These are phyloP conservation scores for Penicillium griseofulvum DNA, from an alignment of 2,329 filamentous ascomycete genomes.

Conservation along the genomic window DNA sequence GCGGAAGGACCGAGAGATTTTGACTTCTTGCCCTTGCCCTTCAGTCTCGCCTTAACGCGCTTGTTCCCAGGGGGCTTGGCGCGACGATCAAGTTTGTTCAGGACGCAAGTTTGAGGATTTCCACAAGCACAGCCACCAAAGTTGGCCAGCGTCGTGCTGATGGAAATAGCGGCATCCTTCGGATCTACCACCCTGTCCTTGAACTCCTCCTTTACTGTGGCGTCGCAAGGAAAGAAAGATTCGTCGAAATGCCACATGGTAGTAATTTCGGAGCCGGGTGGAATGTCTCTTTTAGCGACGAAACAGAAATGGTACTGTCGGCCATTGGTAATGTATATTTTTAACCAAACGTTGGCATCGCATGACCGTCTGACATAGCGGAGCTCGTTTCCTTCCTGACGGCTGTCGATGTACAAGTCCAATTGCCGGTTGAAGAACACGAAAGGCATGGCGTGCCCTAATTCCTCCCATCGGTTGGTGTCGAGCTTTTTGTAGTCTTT, in stretches of 20 bases:
- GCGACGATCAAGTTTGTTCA: conserved; percentile 46
- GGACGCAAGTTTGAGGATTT: conserved; percentile 36
- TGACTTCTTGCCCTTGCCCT: conserved; percentile 43
- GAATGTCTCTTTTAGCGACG: conserved; percentile 74
- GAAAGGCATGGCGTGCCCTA: conserved; percentile 62
- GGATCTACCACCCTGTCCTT: conserved; percentile 43
- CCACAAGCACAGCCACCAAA: conserved; percentile 52
- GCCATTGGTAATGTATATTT: conserved; percentile 75
- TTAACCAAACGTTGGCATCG: conserved; percentile 80
- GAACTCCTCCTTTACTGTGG: neutral
- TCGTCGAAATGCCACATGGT: conserved; percentile 49
- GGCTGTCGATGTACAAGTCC: conserved; percentile 88
- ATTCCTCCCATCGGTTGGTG: conserved; percentile 65
- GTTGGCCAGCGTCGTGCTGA: conserved; percentile 49
- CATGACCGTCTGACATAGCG: conserved; percentile 93
- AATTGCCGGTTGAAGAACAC: conserved; percentile 85
- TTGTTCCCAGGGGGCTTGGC: conserved; percentile 8
- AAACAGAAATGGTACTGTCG: conserved; percentile 91
- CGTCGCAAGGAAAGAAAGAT: conserved; percentile 26
- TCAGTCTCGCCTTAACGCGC: conserved; percentile 39
- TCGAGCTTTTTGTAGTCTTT: conserved; percentile 67
- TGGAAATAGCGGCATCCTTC: conserved; percentile 44
- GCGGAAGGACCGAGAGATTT: conserved; percentile 42
- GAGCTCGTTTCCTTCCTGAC: conserved; percentile 78
- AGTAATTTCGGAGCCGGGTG: conserved; percentile 52